phyloP scores from a whole-genome alignment of 768 basidiomycete genomes.

The Tephrocybe sp. region DNA sequence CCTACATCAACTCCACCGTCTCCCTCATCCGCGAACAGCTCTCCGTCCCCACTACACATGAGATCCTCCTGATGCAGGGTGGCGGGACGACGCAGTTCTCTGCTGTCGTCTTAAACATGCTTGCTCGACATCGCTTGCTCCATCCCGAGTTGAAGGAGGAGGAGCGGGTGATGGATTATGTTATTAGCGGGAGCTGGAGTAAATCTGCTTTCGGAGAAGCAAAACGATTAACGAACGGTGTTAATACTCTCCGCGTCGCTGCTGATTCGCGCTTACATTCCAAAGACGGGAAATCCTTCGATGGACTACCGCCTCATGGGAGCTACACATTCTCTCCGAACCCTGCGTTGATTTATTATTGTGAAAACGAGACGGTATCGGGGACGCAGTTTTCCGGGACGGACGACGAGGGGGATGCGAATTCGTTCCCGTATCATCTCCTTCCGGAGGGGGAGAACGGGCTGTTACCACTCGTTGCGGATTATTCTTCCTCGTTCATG shows the following conservation, averaged over 20 bases:
- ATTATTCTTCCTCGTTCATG: constrained; percentile 97
- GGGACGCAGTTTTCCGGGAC: constrained; percentile 79
- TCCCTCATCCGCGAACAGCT: constrained; percentile 73
- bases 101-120: constrained; percentile 86
- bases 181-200: constrained; percentile 92
- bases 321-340: constrained; percentile 75
- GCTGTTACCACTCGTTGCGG: constrained; percentile 84
- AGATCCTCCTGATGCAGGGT: constrained; percentile 90
- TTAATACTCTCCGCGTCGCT: constrained; percentile 62
- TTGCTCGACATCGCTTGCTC: constrained; percentile 79
- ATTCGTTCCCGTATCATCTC: constrained; percentile 81
- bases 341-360: constrained; percentile 93
- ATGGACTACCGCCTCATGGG: constrained; percentile 72
- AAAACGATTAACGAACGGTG: constrained; percentile 55
- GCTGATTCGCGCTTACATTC: constrained; percentile 66
- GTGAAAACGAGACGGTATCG: constrained; percentile 98
- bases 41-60: constrained; percentile 77
- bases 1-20: constrained; percentile 62
- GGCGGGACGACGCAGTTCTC: constrained; percentile 93
- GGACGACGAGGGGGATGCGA: constrained; percentile 42
- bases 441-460: constrained; percentile 42
- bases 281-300: constrained; percentile 66
- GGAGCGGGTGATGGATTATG: constrained; percentile 77
- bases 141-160: constrained; percentile 55
- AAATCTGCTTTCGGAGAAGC: constrained; percentile 85